A percentile compares a stretch with the other conserved stretches of the same genome.
phyloP scores from a whole-genome alignment of 2,329 filamentous ascomycete species.

The Coniochaeta hoffmannii region DNA sequence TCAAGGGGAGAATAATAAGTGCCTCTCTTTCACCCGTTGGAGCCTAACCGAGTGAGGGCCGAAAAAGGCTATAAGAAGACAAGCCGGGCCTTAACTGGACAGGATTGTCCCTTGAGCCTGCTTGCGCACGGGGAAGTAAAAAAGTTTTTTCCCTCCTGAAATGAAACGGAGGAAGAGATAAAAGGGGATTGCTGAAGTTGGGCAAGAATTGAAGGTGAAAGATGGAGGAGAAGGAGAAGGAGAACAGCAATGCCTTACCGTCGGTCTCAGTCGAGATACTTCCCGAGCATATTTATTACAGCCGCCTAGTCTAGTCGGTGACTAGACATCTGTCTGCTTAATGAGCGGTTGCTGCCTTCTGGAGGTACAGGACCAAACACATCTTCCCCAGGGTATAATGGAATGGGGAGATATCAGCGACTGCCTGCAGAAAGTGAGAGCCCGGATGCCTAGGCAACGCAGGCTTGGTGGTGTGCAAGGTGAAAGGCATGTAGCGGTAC shows the following conservation, averaged over 20 bases:
- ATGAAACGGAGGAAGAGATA: not conserved
- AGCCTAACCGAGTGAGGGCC: slow-evolving; percentile 10
- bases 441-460: not conserved
- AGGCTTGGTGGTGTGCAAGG: slow-evolving; percentile 3
- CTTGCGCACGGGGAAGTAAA: not conserved
- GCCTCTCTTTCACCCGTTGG: slow-evolving; percentile 5
- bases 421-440: not conserved
- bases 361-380: not conserved
- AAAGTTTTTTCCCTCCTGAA: not conserved
- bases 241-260: slow-evolving; percentile 1
- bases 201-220: not conserved
- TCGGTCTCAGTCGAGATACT: not conserved
- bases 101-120: slow-evolving; percentile 3
- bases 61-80: slow-evolving; percentile 6
- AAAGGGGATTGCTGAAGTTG: not conserved
- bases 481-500: not conserved
- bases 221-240: not conserved
- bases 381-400: not conserved
- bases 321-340: not conserved
- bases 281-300: not conserved
- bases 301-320: not conserved
- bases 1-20: slow-evolving; percentile 1
- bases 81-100: slow-evolving; percentile 4
- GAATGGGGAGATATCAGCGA: not conserved
- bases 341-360: slow-evolving; percentile 3